Conservation (phyloP, 306 rosid genomes). For the Pueraria montana region DNA sequence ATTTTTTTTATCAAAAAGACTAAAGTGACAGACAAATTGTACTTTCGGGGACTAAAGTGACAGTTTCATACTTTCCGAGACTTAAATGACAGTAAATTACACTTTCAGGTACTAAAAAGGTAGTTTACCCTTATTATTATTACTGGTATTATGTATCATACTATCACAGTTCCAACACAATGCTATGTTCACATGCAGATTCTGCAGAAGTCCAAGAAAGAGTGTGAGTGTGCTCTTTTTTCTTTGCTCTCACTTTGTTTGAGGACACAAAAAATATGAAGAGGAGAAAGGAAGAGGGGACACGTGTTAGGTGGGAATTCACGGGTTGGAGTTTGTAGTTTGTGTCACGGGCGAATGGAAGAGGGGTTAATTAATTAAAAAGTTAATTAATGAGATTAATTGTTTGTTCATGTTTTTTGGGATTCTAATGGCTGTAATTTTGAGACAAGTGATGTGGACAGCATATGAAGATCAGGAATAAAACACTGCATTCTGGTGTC, state of each 20-base stretch:
- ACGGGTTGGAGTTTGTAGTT: conserved; percentile 60
- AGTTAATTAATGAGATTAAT: conserved; percentile 20
- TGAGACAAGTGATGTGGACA: conserved; percentile 42
- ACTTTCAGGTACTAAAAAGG: no score
- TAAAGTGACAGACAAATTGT: no score
- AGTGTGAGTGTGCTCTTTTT: neutral
- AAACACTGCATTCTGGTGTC: conserved; percentile 43
- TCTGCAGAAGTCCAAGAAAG: conserved; percentile 46
- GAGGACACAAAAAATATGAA: neutral
- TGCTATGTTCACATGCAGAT: conserved; percentile 61
- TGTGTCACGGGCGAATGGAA: conserved; percentile 66
- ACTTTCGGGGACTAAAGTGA: no score
- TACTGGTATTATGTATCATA: no score
- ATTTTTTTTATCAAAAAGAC: no score
- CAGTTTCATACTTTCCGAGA: no score
- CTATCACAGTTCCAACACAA: conserved; percentile 52
- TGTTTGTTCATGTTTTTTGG: conserved; percentile 21
- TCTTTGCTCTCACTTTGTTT: neutral
- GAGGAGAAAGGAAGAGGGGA: conserved; percentile 13
- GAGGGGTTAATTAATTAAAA: conserved; percentile 8
- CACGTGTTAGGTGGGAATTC: conserved; percentile 64
- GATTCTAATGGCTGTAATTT: conserved; percentile 17
- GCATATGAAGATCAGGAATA: conserved; percentile 41
- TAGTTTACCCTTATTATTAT: no score
- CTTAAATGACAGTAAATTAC: no score